Conservation (phyloP, 306 rosid genomes). For the Vigna hirtella region DNA sequence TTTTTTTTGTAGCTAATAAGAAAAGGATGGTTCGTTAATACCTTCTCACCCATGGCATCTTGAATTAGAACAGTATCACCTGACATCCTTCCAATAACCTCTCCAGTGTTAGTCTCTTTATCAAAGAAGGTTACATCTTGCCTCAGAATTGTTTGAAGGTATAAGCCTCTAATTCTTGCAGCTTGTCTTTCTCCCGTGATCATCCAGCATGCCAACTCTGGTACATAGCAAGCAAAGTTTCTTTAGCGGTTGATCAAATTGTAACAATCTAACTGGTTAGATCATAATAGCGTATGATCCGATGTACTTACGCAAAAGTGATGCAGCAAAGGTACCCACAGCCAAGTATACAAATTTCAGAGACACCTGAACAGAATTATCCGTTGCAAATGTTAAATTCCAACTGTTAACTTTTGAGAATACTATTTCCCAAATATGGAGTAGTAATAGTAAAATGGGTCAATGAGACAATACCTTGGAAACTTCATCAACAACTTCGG, state of each 20-base stretch:
- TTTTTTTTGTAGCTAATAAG: neutral
- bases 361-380: constrained; percentile 55
- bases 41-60: constrained; percentile 98
- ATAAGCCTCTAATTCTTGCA: constrained; percentile 77
- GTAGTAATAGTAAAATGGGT: neutral
- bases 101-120: constrained; percentile 77
- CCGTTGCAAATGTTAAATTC: constrained; percentile 2
- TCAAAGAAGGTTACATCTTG: constrained; percentile 89
- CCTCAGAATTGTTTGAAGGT: constrained; percentile 80
- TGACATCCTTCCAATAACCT: constrained; percentile 87
- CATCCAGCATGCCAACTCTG: constrained; percentile 93
- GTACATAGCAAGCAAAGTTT: constrained; percentile 31
- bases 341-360: constrained; percentile 76
- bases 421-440: constrained; percentile 18
- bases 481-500: constrained; percentile 60
- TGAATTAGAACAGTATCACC: constrained; percentile 91
- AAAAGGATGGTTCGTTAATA: constrained; percentile 39
- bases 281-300: constrained; percentile 25
- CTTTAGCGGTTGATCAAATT: constrained; percentile 11
- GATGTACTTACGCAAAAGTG: constrained; percentile 70
- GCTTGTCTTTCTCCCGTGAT: constrained; percentile 92
- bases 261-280: constrained; percentile 4
- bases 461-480: constrained; percentile 53
- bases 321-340: constrained; percentile 60
- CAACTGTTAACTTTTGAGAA: neutral